phyloP scores from a whole-genome alignment of 129 eudicot genomes.

The Rutidosis leptorrhynchoides region DNA sequence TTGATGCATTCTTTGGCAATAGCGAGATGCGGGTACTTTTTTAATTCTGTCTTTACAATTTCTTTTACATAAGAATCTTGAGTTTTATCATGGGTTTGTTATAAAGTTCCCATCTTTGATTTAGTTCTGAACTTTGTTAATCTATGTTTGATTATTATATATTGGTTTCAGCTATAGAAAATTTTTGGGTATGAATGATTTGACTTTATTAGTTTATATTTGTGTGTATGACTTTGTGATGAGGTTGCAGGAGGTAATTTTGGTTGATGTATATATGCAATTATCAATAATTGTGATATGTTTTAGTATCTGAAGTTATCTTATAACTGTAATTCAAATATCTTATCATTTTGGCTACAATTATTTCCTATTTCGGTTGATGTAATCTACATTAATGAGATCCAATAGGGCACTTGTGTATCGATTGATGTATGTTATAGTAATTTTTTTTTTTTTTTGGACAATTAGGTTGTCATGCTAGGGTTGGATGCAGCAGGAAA shows the following conservation, averaged over 20 bases:
- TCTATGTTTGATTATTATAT: not conserved
- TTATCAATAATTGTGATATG: not conserved
- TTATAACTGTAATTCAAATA: not conserved
- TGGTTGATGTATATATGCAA: not conserved
- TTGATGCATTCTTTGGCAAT: constrained; percentile 96
- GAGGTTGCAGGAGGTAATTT: not conserved
- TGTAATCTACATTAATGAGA: constrained; percentile 11
- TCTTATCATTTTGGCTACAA: not conserved
- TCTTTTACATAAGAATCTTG: constrained; percentile 15
- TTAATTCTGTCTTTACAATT: not conserved
- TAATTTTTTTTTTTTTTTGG: constrained; percentile 24
- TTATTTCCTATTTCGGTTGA: constrained; percentile 9
- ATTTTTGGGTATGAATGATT: constrained; percentile 12
- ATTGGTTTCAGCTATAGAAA: not conserved
- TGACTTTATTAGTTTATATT: not conserved
- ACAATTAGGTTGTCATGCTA: constrained; percentile 92
- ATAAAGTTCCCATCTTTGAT: constrained; percentile 4
- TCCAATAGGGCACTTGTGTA: not conserved
- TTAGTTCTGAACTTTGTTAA: constrained; percentile 8
- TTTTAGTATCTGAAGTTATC: not conserved
- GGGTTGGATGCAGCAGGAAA: constrained; percentile 99
- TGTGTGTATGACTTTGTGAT: not conserved
- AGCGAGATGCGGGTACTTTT: constrained; percentile 83
- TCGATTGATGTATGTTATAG: constrained; percentile 5
- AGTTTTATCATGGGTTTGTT: constrained; percentile 14